Percentiles rank a stretch among this genome's conserved stretches.
Conservation (phyloP, 2,329 filamentous ascomycete species). For the Exophiala dermatitidis region DNA sequence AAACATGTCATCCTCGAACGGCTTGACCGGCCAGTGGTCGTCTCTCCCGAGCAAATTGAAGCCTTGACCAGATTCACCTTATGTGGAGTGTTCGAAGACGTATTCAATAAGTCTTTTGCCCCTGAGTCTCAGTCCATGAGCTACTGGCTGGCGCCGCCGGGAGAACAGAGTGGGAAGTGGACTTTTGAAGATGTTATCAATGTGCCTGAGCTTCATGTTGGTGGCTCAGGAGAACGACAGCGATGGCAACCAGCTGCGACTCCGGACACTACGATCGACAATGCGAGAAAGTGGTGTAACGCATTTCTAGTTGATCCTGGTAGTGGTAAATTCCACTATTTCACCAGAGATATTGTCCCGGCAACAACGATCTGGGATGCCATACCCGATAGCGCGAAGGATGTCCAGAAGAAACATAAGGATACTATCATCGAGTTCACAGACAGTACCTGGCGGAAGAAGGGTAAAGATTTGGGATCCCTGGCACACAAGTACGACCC, state of each 20-base stretch:
- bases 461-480: slow-evolving; percentile 8
- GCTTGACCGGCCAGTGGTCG: slow-evolving; percentile 39
- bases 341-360: slow-evolving; percentile 40
- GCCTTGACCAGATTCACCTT: slow-evolving; percentile 66
- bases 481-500: slow-evolving; percentile 44
- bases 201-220: slow-evolving; percentile 31
- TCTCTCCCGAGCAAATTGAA: slow-evolving; percentile 43
- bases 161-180: neutral
- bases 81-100: slow-evolving; percentile 62
- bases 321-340: slow-evolving; percentile 54
- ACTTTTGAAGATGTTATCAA: slow-evolving; percentile 17
- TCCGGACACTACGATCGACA: slow-evolving; percentile 29
- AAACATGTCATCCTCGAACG: slow-evolving; percentile 51
- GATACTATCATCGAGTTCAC: slow-evolving; percentile 76
- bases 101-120: slow-evolving; percentile 84
- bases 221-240: slow-evolving; percentile 32
- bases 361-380: slow-evolving; percentile 58
- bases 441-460: slow-evolving; percentile 51
- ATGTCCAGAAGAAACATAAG: slow-evolving; percentile 37
- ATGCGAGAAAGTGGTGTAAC: slow-evolving; percentile 37
- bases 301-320: slow-evolving; percentile 51
- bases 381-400: slow-evolving; percentile 48
- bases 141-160: slow-evolving; percentile 69
- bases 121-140: slow-evolving; percentile 57
- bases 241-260: slow-evolving; percentile 35